A percentile compares a stretch with the other conserved stretches of the same genome.
Evolutionary conservation across 1,284 basidiomycete species (phyloP).

Genomic region (Tilletia horrida): DNA sequence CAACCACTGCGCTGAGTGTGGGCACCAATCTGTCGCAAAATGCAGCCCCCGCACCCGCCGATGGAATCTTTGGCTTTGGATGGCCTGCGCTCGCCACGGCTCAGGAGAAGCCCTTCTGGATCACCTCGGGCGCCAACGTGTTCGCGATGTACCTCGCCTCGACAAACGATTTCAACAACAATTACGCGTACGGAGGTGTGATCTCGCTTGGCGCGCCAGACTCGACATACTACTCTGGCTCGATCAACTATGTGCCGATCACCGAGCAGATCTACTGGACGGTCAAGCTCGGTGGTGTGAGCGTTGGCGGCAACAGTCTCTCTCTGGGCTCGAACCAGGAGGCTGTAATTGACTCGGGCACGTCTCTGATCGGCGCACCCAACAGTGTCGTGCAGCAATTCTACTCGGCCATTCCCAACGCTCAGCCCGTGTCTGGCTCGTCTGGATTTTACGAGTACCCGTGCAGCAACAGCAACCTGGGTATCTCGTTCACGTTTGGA

Average conservation of each 20-base stretch:
- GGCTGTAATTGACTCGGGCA: constrained; percentile 66
- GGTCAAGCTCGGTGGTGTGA: constrained; percentile 57
- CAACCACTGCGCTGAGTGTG: constrained; percentile 52
- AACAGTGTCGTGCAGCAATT: constrained; percentile 63
- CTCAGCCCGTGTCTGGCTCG: constrained; percentile 58
- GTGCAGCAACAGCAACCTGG: constrained; percentile 66
- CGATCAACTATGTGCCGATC: constrained; percentile 54
- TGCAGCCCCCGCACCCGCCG: constrained; percentile 54
- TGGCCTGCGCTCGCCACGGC: constrained; percentile 49
- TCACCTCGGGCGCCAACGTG: constrained; percentile 56
- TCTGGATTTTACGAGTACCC: constrained; percentile 60
- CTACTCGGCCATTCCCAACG: constrained; percentile 71
- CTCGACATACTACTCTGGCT: constrained; percentile 52
- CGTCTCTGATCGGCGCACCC: constrained; percentile 84
- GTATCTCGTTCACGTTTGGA: constrained; percentile 70
- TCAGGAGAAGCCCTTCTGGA: constrained; percentile 67
- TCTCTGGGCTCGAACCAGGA: constrained; percentile 33
- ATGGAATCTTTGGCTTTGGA: constrained; percentile 56
- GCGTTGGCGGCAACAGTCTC: constrained; percentile 56
- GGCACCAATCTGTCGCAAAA: constrained; percentile 38
- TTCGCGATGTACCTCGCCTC: constrained; percentile 39
- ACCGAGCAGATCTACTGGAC: constrained; percentile 58
- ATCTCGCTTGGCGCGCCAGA: constrained; percentile 57
- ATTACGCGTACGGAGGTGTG: constrained; percentile 45
- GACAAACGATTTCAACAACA: constrained; percentile 2